Evolutionary conservation across 306 rosid species (phyloP), one percentile per base, ranked within the genome.

Genomic region (Parietaria judaica): DNA sequence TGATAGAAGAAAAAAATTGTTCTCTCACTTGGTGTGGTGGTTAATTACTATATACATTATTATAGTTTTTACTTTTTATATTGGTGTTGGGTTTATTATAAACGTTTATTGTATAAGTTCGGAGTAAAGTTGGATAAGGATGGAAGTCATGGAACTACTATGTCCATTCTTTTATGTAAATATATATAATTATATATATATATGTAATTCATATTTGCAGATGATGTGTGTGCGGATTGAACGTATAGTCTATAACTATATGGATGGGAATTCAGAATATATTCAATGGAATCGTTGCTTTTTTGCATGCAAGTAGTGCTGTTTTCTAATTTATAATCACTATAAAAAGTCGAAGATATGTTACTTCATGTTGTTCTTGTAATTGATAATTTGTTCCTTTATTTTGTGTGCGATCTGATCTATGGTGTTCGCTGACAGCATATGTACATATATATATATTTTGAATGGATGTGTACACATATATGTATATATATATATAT

Each of bases 231-330:
- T 41, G 45, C 9, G 13, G 63, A 38, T 48, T 46, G 53, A 43
- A 36, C 15, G 58, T 13, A 13, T 41, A 41, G 45, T 41, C 45
- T 41, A 8, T 41, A 41, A 23, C 31, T 8, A 41, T 41, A 41
- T 5, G 45, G 31, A 23, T 41, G 45, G 45, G 45, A 41, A 41
- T 41, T 5, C 13, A 36, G 69, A 70, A 56, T 75, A 65, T 64
- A 69, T 65, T 60, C 75, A 37, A 57, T 58, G 44, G 62, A 57
- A 58, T 52, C 13, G 58, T 73, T 8, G 14, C 4, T 39, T 17
- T 13, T 13, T 64, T 37, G 16, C 56, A 36, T 49, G 60, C 54
- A 51, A 34, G 6, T 41, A 56, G 43, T 47, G 14, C 6, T 17
- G 34, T 49, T 36, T 56, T 47, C 51, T 31, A 14, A 35, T 23